A percentile compares a stretch with the other conserved stretches of the same genome.
phyloP scores from a whole-genome alignment of 306 rosid species.

The Citrullus colocynthis region DNA sequence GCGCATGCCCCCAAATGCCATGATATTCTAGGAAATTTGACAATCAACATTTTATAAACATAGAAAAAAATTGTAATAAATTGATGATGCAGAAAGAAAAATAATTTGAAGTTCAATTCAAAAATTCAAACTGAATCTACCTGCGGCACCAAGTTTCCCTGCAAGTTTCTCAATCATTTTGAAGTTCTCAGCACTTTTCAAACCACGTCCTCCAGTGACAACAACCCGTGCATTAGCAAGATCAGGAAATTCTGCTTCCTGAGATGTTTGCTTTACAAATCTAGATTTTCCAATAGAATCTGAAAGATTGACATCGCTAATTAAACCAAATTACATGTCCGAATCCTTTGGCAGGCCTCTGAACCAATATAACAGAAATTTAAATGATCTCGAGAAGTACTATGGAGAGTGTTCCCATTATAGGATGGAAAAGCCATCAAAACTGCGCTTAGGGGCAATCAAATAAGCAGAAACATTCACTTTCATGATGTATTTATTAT shows the following conservation, averaged over 20 bases:
- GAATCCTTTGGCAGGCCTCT: background rate
- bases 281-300: conserved; percentile 57
- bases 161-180: conserved; percentile 88
- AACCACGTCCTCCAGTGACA: conserved; percentile 76
- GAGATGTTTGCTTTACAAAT: conserved; percentile 53
- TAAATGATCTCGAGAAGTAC: background rate
- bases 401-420: background rate
- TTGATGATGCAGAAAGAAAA: background rate
- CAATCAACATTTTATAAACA: background rate
- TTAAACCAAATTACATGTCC: background rate
- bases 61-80: background rate
- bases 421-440: background rate
- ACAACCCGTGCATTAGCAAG: conserved; percentile 85
- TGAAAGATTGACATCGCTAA: conserved; percentile 15
- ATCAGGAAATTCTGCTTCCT: conserved; percentile 68
- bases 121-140: conserved; percentile 20
- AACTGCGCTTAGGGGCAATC: background rate
- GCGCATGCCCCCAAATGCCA: background rate
- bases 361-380: background rate
- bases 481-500: background rate
- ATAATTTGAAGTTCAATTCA: conserved; percentile 6
- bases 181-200: conserved; percentile 85
- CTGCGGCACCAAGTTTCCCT: conserved; percentile 82
- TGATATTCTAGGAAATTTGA: background rate
- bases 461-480: background rate